Evolutionary conservation across 495 filamentous ascomycete species (phyloP).

Genomic region (Beverwykella pulmonaria): DNA sequence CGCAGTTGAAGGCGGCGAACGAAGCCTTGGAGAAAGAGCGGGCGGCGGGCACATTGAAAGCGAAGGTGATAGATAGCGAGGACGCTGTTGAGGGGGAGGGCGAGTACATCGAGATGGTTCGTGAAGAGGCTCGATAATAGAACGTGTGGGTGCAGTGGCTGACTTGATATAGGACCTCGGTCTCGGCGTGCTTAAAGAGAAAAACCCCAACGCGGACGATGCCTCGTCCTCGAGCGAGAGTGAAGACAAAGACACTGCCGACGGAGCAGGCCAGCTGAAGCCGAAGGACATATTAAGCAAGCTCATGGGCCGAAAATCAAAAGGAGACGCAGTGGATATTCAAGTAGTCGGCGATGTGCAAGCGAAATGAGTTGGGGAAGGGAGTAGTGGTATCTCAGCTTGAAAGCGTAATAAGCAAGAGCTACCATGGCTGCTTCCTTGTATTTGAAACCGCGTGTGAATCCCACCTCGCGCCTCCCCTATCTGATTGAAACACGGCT

Average conservation of each 20-base stretch:
- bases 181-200: slow-evolving; percentile 38
- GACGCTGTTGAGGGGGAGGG: slow-evolving; percentile 23
- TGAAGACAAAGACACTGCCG: slow-evolving; percentile 15
- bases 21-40: slow-evolving; percentile 30
- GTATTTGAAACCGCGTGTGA: not conserved
- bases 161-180: slow-evolving; percentile 32
- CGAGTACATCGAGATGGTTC: slow-evolving; percentile 41
- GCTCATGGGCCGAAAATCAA: slow-evolving; percentile 27
- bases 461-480: not conserved
- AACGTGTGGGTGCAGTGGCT: not conserved
- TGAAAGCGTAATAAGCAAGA: not conserved
- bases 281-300: slow-evolving; percentile 32
- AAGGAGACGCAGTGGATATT: slow-evolving; percentile 14
- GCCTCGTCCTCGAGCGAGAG: not conserved
- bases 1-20: slow-evolving; percentile 37
- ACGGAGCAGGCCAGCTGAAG: not conserved
- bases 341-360: slow-evolving; percentile 15
- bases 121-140: not conserved
- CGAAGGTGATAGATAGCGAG: slow-evolving; percentile 18
- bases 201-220: slow-evolving; percentile 16
- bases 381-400: not conserved
- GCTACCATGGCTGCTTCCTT: not conserved
- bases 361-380: not conserved
- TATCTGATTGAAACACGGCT: too few relatives aligned
- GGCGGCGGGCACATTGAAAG: slow-evolving; percentile 27